Percentiles rank a stretch among this genome's conserved stretches.
phyloP scores from a whole-genome alignment of 352 stramenopile species.

The Hyphochytrium catenoides region DNA sequence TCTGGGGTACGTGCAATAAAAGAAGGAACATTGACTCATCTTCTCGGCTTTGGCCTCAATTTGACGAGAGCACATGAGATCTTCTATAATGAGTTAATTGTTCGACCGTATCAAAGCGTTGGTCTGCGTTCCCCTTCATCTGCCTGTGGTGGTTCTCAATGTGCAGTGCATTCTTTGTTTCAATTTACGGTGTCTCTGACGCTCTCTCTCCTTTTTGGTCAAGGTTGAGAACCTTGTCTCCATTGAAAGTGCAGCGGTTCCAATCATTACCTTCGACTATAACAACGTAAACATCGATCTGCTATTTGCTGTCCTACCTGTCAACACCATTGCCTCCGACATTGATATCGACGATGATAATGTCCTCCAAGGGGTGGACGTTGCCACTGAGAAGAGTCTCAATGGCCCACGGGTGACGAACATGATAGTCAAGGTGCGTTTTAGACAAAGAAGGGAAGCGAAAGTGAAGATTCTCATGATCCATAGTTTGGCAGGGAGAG shows the following conservation, averaged over 20 bases:
- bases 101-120: too few species aligned
- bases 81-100: too few species aligned
- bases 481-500: too few species aligned
- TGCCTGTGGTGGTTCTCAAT: too few species aligned
- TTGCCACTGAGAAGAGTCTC: conserved; percentile 59
- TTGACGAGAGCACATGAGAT: too few species aligned
- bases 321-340: conserved; percentile 63
- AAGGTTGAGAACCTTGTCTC: conserved; percentile 29
- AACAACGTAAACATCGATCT: conserved; percentile 98
- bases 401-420: conserved; percentile 71
- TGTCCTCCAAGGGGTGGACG: conserved; percentile 56
- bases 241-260: conserved; percentile 74
- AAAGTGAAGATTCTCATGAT: too few species aligned
- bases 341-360: conserved; percentile 71
- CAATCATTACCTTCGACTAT: conserved; percentile 96
- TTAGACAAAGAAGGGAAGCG: too few species aligned
- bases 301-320: conserved; percentile 80
- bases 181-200: neutral
- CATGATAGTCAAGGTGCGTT: conserved; percentile 55
- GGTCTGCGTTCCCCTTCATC: too few species aligned
- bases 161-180: too few species aligned
- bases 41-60: too few species aligned
- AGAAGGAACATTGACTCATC: too few species aligned
- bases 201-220: too few species aligned
- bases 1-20: conserved; percentile 70